phyloP scores from a whole-genome alignment of 2,329 filamentous ascomycete species.

The Aspergillus chevalieri region DNA sequence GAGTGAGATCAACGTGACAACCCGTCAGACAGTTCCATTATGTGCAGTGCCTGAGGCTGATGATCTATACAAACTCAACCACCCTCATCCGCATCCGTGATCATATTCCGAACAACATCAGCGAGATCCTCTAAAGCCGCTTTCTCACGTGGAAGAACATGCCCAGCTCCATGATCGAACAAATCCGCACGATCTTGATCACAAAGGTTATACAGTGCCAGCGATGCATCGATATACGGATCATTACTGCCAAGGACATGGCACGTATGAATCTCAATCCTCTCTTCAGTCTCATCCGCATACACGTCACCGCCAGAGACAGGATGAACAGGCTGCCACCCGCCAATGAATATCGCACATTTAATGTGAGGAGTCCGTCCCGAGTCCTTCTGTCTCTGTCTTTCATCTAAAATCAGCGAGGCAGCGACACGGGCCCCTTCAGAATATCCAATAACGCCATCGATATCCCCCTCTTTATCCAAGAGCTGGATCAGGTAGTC shows the following conservation, averaged over 20 bases:
- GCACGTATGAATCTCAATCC: background rate
- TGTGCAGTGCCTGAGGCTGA: too few relatives aligned
- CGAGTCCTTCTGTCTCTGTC: constrained; percentile 6
- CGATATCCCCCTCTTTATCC: constrained; percentile 15
- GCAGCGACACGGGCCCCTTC: constrained; percentile 20
- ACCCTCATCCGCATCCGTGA: background rate
- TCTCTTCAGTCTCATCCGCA: background rate
- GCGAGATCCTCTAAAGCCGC: background rate
- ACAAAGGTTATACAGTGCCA: background rate
- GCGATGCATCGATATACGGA: background rate
- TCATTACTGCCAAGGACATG: constrained; percentile 1
- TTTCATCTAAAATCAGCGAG: constrained; percentile 18
- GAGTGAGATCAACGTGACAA: too few relatives aligned
- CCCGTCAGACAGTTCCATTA: too few relatives aligned
- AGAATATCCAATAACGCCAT: constrained; percentile 21
- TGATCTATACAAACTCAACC: too few relatives aligned
- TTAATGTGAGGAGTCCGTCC: constrained; percentile 15
- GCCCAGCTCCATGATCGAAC: background rate
- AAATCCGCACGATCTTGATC: background rate
- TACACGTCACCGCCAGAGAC: background rate
- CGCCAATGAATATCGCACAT: constrained; percentile 17
- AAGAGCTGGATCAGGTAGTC: constrained; percentile 6
- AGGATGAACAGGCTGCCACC: constrained; percentile 13
- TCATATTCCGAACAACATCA: background rate
- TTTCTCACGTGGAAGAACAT: background rate